Base-by-base conservation (phyloP, 2,329 filamentous ascomycete genomes). In the Ophiostoma sp. region DNA sequence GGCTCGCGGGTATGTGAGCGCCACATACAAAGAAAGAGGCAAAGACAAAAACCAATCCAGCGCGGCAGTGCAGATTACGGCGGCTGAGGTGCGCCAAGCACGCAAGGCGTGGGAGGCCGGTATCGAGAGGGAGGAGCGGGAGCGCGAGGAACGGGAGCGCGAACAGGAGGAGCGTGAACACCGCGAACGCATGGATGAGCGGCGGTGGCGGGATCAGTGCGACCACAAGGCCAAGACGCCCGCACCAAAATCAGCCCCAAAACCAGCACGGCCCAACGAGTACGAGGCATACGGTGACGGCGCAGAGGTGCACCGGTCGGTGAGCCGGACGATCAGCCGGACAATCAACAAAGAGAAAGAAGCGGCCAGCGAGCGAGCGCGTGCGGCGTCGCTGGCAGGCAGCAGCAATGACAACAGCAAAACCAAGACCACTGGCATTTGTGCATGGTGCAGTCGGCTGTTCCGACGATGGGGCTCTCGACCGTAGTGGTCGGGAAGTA, bases 271-370 rank as follows among this genome's bases (percentile, higher is more conserved):
- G 54, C 54, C 4, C 31, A 36, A 39, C 62, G 62, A 39, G 33
- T 65, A 65, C 20, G 35, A 41, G 35, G 62, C 35, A 3, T 65
- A 80, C 35, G 33, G 62, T 8, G 35, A 65, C 11, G 35, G 62
- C 33, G 33, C 60, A 1, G 31, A 65, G 6, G 60, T 62, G 57
- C 57, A 35, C 13, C 23, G 27, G 57, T 62, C 27, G 3, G 57
- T 33, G 15, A 33, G 57, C 27, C 23, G 57, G 4, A 62, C 23
- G 8, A 62, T 33, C 27, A 62, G 57, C 27, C 11, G 57, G 20
- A 31, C 27, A 31, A 31, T 31, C 27, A 31, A 3, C 39, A 13
- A 41, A 11, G 36, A 39, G 39, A 15, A 41, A 11, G 52, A 20
- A 13, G 27, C 23, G 10, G 23, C 27, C 4, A 11, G 1, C 52